Evolutionary conservation across 1,284 basidiomycete genomes (phyloP), one percentile per base, ranked within the genome.

Genomic region (Malassezia yamatoensis): DNA sequence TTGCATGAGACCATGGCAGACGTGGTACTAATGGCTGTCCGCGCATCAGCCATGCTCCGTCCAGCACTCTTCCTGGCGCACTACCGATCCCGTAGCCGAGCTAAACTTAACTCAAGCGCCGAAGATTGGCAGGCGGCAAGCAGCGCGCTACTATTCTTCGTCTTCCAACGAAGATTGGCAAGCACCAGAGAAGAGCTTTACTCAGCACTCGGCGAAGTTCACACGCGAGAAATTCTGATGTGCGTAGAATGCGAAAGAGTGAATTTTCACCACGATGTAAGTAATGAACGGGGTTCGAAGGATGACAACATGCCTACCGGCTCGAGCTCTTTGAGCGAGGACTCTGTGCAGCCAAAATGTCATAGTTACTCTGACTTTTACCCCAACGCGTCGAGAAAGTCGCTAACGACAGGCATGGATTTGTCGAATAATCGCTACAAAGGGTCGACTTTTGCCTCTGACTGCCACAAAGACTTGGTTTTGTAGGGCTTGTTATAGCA

Each of bases 331-430:
- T 45, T 29, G 43, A 33, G 55, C 55, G 49, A 58, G 46, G 55
- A 58, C 55, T 53, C 51, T 58, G 55, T 58, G 55, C 55, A 58
- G 55, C 55, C 55, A 49, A 52, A 39, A 53, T 49, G 55, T 58
- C 55, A 58, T 58, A 58, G 55, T 58, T 58, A 58, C 55, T 58
- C 55, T 58, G 55, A 58, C 45, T 16, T 16, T 33, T 24, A 16
- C 16, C 42, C 24, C 16, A 12, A 15, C 39, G 24, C 47, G 20
- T 12, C n/a, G 5, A 3, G 36, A 7, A 18, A 36, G 16, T 36
- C n/a, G 33, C 47, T 49, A 18, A 49, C 47, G 21, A 43, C 41
- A 43, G 41, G 12, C 2, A 20, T 39, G 24, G 24, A 29, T 4
- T 29, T 7, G 24, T 4, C 24, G 7, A 7, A 29, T 29, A 7